A percentile compares a stretch with the other conserved stretches of the same genome.
These are phyloP conservation scores for Epichloe typhina DNA, from an alignment of 2,329 filamentous ascomycete genomes.

Conservation along the genomic window DNA sequence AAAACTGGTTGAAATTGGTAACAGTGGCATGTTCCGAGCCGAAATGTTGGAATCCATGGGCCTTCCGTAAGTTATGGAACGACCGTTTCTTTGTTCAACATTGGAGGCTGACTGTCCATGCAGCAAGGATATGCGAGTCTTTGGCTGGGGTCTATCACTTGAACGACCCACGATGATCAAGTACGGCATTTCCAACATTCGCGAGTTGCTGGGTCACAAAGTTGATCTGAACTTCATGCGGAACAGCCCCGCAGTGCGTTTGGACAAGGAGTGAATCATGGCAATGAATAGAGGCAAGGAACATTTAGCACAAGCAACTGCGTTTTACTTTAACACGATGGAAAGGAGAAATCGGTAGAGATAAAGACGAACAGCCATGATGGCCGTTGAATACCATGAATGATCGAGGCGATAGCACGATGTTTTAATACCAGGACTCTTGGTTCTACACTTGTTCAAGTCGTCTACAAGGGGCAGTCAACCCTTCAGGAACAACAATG, in stretches of 20 bases:
- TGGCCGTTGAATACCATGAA: neutral
- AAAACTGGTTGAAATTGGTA: constrained; percentile 95
- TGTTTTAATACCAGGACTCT: neutral
- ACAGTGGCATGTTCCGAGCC: constrained; percentile 96
- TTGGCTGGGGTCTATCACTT: constrained; percentile 83
- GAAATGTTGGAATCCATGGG: constrained; percentile 97
- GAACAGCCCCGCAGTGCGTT: constrained; percentile 75
- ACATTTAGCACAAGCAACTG: neutral
- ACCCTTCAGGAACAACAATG: neutral
- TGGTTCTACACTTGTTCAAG: neutral
- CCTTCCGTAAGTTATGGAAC: constrained; percentile 38
- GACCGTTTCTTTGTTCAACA: neutral
- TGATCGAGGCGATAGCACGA: neutral
- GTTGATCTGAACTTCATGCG: constrained; percentile 90
- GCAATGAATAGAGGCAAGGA: neutral
- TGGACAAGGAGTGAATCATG: constrained; percentile 60
- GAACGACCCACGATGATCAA: constrained; percentile 98
- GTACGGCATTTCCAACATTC: constrained; percentile 79
- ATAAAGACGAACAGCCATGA: too few relatives aligned
- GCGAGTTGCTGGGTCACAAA: constrained; percentile 87
- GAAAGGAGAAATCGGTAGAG: neutral
- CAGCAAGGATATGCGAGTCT: constrained; percentile 71
- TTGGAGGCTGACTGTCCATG: neutral
- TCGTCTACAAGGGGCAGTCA: neutral
- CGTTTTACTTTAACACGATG: neutral